These are phyloP conservation scores for Entoloma clypeatum DNA, from an alignment of 1,284 basidiomycete genomes.

Conservation along the genomic window DNA sequence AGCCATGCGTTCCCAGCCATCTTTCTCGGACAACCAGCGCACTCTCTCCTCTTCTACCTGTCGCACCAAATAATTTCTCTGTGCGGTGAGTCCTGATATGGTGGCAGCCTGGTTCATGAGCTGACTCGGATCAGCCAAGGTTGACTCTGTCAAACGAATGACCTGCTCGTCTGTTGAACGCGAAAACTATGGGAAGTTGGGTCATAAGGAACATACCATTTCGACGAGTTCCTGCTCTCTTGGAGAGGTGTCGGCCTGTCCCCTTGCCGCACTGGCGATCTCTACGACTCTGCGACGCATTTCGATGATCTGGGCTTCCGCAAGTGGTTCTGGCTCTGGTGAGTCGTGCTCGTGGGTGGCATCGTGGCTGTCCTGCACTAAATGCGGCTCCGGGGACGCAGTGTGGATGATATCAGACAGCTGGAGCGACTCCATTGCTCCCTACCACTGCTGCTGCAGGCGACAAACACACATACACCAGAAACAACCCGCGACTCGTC, in stretches of 20 bases:
- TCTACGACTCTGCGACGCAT: constrained; percentile 26
- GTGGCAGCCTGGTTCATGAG: constrained; percentile 56
- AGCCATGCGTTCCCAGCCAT: constrained; percentile 55
- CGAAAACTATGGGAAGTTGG: constrained; percentile 13
- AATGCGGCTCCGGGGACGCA: constrained; percentile 26
- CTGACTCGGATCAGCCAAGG: constrained; percentile 41
- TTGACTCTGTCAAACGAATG: constrained; percentile 42
- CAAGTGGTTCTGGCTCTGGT: too few species aligned
- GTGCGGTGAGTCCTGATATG: constrained; percentile 50
- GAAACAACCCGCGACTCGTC: constrained; percentile 21
- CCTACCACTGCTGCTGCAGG: constrained; percentile 8
- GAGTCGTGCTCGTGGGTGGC: too few species aligned
- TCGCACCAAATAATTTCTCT: constrained; percentile 53
- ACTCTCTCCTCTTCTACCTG: constrained; percentile 52
- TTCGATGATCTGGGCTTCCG: constrained; percentile 24
- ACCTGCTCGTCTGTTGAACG: constrained; percentile 36
- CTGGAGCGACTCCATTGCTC: constrained; percentile 19
- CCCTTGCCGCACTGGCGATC: constrained; percentile 14
- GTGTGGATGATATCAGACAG: constrained; percentile 33
- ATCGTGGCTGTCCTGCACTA: too few species aligned
- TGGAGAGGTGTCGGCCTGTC: constrained; percentile 17
- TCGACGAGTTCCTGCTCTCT: constrained; percentile 51
- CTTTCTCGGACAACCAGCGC: constrained; percentile 56
- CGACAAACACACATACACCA: constrained; percentile 5
- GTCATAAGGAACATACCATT: constrained; percentile 44